Evolutionary conservation across 1,284 basidiomycete genomes (phyloP), one percentile per base, ranked within the genome.

Genomic region (Sphaerobolus stellatus): DNA sequence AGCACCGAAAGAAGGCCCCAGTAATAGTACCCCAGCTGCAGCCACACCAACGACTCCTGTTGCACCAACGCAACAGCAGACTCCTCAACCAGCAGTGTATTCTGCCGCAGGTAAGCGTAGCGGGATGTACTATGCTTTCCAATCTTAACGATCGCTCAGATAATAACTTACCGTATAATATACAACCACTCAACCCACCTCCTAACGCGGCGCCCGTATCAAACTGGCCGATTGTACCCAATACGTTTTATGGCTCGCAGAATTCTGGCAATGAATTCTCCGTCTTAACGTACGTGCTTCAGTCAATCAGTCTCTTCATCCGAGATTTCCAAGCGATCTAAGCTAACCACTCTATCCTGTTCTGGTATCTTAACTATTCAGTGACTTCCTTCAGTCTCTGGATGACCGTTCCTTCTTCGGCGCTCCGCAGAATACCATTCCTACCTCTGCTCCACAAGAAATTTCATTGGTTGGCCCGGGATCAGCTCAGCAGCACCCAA

Each of bases 211-310:
- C 69, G 40, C 63, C 72, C 16, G 61, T 71, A 38, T 52, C 73
- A 9, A 74, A 66, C 45, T 87, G 86, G 86, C 75, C 83, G 5
- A 73, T 83, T 43, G 61, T 71, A 2, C 64, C 75, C 1, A 78
- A 80, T 57, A 72, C 73, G 50, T 68, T 76, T 8, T 88, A 87
- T 63, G 82, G 81, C 54, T 80, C 82, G 50, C 86, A 88, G 61
- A 84, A 81, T 0, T 73, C 88, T 38, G 86, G 87, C 14, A 90
- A 88, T 65, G 90, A 92, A 65, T 91, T 92, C 64, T 87, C 88
- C 4, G 84, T 88, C 36, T 77, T 91, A 51, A 88, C 84, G 88
- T 88, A 71, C 62, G 83, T 80, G 31, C 31, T 62, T 31, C n/a
- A n/a, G n/a, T n/a, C n/a, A n/a, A n/a, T n/a, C n/a, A n/a, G n/a